phyloP scores from a whole-genome alignment of 2,329 filamentous ascomycete genomes.

The Verticillium dahliae region DNA sequence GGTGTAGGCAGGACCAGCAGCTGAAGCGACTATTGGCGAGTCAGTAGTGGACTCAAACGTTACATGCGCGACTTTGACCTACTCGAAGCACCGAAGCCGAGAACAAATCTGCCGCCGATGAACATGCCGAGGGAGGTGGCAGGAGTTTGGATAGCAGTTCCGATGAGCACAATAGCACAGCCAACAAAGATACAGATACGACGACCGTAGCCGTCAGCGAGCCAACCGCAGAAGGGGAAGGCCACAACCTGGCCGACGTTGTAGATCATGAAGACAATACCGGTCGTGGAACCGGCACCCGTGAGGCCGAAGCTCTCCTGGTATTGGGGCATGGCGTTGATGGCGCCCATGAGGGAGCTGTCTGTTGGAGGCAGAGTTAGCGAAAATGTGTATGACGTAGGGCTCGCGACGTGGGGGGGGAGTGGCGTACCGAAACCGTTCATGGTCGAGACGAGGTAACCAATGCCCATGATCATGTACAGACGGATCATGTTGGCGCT shows the following conservation, averaged over 20 bases:
- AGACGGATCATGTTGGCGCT: constrained; percentile 25
- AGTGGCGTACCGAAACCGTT: constrained; percentile 18
- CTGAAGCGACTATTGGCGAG: constrained; percentile 34
- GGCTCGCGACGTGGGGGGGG: too few relatives aligned
- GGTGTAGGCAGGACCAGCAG: constrained; percentile 54
- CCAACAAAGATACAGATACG: constrained; percentile 44
- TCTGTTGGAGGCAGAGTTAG: constrained; percentile 23
- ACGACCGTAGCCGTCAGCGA: constrained; percentile 42
- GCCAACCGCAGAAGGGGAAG: constrained; percentile 39
- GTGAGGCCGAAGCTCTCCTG: constrained; percentile 35
- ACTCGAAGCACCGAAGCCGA: constrained; percentile 48
- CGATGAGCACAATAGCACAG: constrained; percentile 37
- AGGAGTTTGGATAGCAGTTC: constrained; percentile 34
- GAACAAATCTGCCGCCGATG: constrained; percentile 19
- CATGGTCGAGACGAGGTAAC: constrained; percentile 21
- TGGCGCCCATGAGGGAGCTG: constrained; percentile 26
- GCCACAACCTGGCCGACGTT: constrained; percentile 40
- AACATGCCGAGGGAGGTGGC: constrained; percentile 41
- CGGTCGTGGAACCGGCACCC: constrained; percentile 36
- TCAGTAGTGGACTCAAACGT: neutral
- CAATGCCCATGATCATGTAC: constrained; percentile 18
- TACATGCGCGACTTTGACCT: neutral
- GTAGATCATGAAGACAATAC: constrained; percentile 38
- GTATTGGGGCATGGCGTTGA: constrained; percentile 40
- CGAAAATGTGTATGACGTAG: neutral